Evolutionary conservation across 495 filamentous ascomycete genomes (phyloP).

Genomic region (Podospora anserina): DNA sequence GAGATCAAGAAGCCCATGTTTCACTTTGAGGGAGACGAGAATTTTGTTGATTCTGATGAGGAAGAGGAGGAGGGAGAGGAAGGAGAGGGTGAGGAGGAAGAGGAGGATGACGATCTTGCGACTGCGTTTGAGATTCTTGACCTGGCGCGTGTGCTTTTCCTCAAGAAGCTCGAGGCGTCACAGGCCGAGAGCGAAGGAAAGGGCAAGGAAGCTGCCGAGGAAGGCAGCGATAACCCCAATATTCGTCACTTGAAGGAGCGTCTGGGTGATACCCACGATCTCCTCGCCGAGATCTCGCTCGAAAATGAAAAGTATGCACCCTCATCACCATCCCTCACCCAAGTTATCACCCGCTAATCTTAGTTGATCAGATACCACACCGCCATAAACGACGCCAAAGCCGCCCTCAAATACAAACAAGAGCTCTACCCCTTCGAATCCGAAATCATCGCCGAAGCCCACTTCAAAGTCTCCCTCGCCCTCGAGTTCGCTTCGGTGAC

Average conservation of each 20-base stretch:
- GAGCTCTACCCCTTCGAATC: slow-evolving; percentile 74
- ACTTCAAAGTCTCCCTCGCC: slow-evolving; percentile 93
- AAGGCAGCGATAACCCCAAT: slow-evolving; percentile 41
- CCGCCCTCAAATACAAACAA: slow-evolving; percentile 70
- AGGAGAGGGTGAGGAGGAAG: slow-evolving; percentile 45
- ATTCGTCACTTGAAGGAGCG: slow-evolving; percentile 70
- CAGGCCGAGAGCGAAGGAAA: slow-evolving; percentile 38
- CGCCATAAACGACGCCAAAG: slow-evolving; percentile 75
- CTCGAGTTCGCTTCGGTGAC: slow-evolving; percentile 89
- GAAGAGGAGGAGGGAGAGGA: slow-evolving; percentile 42
- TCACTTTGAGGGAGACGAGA: slow-evolving; percentile 91
- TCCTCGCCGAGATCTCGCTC: slow-evolving; percentile 88
- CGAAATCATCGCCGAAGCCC: slow-evolving; percentile 82
- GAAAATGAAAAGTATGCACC: slow-evolving; percentile 71
- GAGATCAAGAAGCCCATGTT: slow-evolving; percentile 69
- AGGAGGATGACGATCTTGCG: slow-evolving; percentile 82
- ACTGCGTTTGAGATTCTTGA: slow-evolving; percentile 91
- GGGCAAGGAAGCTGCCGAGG: slow-evolving; percentile 48
- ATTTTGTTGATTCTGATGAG: slow-evolving; percentile 79
- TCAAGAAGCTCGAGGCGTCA: slow-evolving; percentile 48
- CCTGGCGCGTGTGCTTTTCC: slow-evolving; percentile 77
- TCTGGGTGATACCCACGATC: slow-evolving; percentile 84
- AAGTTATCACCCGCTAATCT: slow-evolving; percentile 24
- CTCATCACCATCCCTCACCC: slow-evolving; percentile 12
- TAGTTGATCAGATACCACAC: slow-evolving; percentile 57